Percentiles rank a stretch among this genome's conserved stretches.
These are phyloP conservation scores for Penicillium palitans DNA, from an alignment of 2,329 filamentous ascomycete genomes.

Conservation along the genomic window DNA sequence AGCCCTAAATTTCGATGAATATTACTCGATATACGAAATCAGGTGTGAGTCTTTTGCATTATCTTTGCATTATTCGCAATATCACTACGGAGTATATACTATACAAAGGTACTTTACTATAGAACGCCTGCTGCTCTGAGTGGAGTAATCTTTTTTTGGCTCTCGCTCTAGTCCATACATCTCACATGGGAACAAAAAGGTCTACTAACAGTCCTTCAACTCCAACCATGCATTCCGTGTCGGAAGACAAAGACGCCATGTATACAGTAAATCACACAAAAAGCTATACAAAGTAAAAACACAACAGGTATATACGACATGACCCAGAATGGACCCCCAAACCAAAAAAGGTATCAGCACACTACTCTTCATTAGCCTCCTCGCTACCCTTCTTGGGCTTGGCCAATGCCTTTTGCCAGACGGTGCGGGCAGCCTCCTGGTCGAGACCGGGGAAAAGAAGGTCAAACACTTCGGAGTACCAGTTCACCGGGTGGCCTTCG, in stretches of 20 bases:
- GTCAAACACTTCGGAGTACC: conserved; percentile 93
- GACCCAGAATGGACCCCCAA: conserved; percentile 9
- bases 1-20: neutral
- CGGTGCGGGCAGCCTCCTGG: conserved; percentile 66
- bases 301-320: conserved; percentile 20
- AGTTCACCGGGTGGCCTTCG: conserved; percentile 83
- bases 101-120: neutral
- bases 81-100: neutral
- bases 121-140: conserved; percentile 1
- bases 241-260: conserved; percentile 32
- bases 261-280: conserved; percentile 25
- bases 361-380: conserved; percentile 32
- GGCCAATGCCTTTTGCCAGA: conserved; percentile 66
- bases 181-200: conserved; percentile 12
- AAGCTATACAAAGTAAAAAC: conserved; percentile 18
- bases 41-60: neutral
- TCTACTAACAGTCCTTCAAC: conserved; percentile 24
- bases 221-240: conserved; percentile 38
- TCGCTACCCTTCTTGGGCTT: conserved; percentile 52
- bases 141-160: conserved; percentile 17
- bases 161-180: conserved; percentile 5
- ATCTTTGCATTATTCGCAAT: conserved; percentile 2
- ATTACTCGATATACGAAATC: neutral
- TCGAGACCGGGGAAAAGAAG: conserved; percentile 85
- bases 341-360: conserved; percentile 12